Evolutionary conservation across 2,329 filamentous ascomycete species (phyloP), one percentile per base, ranked within the genome.

Genomic region (Cyanodermella asteris): DNA sequence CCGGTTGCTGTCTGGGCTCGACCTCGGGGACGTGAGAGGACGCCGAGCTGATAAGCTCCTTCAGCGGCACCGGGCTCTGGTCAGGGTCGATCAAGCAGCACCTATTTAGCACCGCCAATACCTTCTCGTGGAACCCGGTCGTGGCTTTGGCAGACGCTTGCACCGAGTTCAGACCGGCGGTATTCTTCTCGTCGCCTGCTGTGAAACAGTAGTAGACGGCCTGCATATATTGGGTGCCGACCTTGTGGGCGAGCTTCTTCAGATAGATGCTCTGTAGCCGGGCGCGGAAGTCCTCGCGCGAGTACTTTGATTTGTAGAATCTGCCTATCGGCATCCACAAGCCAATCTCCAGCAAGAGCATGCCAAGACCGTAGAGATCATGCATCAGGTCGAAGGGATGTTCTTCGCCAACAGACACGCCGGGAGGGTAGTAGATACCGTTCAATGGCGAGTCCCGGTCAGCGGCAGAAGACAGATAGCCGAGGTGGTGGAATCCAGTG

Each of bases 221-320:
- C 32, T 64, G 58, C 49, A 69, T 61, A 38, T 69, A 72, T 3
- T 61, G 55, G 18, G 53, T 64, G n/a, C 67, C 66, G 38, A 65
- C 71, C 40, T 67, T 71, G 1, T 61, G 57, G 3, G 59, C 62
- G 16, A 72, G 45, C 32, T 65, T 66, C 17, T 64, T 59, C 21
- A 67, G 56, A 37, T 67, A 72, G 2, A 69, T 55, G 34, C 61
- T 62, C 40, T 70, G 63, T n/a, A 72, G 52, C 18, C 65, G 53
- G 24, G 62, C 51, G 40, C 69, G 69, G 49, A 72, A 72, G 44
- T 67, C 64, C 11, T 52, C 47, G 12, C 64, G 54, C 13, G 58
- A 59, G 40, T 72, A 72, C 38, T 70, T 71, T 31, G 59, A 49
- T 38, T 72, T 72, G 61, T 64, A 72, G 12, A 72, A 41, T 28